Percentiles rank a stretch among this genome's conserved stretches.
These are phyloP conservation scores for Irpex rosettiformis DNA, from an alignment of 1,284 basidiomycete species.

Conservation along the genomic window DNA sequence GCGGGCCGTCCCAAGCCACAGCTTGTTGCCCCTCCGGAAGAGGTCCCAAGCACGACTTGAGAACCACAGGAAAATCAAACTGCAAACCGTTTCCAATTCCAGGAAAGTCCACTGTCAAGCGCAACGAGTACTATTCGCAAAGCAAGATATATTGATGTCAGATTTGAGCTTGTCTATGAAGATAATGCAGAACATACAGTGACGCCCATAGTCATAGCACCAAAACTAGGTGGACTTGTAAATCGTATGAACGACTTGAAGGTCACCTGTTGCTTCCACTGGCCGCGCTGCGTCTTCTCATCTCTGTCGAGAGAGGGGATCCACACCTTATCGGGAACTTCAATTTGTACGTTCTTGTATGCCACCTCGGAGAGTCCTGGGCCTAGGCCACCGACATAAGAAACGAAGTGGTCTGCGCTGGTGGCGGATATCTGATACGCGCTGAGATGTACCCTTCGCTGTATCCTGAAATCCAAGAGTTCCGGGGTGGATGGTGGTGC, in stretches of 20 bases:
- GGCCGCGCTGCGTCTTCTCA: conserved; percentile 10
- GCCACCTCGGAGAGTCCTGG: background rate
- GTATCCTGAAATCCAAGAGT: conserved; percentile 13
- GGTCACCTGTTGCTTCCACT: conserved; percentile 18
- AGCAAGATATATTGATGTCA: background rate
- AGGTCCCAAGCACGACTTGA: conserved; percentile 4
- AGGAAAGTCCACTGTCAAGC: conserved; percentile 12
- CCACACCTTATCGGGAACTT: conserved; percentile 16
- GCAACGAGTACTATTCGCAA: background rate
- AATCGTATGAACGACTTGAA: conserved; percentile 13
- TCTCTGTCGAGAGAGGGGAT: conserved; percentile 10
- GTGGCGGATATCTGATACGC: background rate
- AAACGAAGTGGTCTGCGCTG: background rate
- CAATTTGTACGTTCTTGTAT: conserved; percentile 4
- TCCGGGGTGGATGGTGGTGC: conserved; percentile 15
- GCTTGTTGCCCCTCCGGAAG: background rate
- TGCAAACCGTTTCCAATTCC: conserved; percentile 12
- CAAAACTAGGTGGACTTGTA: background rate
- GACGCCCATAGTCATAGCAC: background rate
- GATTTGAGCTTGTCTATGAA: no score
- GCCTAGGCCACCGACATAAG: conserved; percentile 5
- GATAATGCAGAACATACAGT: background rate
- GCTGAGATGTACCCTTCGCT: background rate
- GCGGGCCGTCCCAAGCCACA: conserved; percentile 7
- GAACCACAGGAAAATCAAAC: conserved; percentile 2